Evolutionary conservation across 805 yeast species (phyloP).

Genomic region (Pichia paraexigua): DNA sequence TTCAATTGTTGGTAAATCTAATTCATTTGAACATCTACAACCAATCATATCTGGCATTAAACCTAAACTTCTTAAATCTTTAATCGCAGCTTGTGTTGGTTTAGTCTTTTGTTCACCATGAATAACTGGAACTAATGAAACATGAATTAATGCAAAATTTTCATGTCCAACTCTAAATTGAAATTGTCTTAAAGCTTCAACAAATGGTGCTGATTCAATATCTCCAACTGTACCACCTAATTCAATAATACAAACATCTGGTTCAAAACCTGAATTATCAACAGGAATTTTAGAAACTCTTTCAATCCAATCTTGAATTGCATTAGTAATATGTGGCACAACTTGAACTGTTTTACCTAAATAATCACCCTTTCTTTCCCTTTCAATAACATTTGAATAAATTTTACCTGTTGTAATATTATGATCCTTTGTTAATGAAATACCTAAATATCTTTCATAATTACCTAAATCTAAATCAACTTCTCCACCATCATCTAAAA

Average conservation of each 20-base stretch:
- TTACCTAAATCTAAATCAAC: conserved; percentile 97
- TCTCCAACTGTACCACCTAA: conserved; percentile 99
- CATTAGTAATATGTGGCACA: conserved; percentile 95
- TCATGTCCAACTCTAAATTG: conserved; percentile 94
- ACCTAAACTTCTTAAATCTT: conserved; percentile 92
- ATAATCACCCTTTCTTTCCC: conserved; percentile 94
- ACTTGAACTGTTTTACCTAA: conserved; percentile 99
- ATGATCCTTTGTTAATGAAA: conserved; percentile 88
- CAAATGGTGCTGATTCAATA: conserved; percentile 97
- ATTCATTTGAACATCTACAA: conserved; percentile 83
- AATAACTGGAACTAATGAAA: conserved; percentile 93
- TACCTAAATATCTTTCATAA: conserved; percentile 92
- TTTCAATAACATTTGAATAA: conserved; percentile 87
- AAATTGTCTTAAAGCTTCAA: conserved; percentile 97
- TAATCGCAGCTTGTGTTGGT: conserved; percentile 98
- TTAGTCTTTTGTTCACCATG: conserved; percentile 99
- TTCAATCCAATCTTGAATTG: conserved; percentile 98
- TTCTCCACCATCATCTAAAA: conserved; percentile 97
- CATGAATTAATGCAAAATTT: conserved; percentile 93
- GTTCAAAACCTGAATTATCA: conserved; percentile 77
- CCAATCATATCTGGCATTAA: conserved; percentile 95
- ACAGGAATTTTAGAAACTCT: conserved; percentile 87
- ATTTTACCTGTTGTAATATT: conserved; percentile 98
- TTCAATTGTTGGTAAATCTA: conserved; percentile 79
- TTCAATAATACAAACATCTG: conserved; percentile 95